These are phyloP conservation scores for Amphirosellinia nigrospora DNA, from an alignment of 495 filamentous ascomycete genomes.

Conservation along the genomic window DNA sequence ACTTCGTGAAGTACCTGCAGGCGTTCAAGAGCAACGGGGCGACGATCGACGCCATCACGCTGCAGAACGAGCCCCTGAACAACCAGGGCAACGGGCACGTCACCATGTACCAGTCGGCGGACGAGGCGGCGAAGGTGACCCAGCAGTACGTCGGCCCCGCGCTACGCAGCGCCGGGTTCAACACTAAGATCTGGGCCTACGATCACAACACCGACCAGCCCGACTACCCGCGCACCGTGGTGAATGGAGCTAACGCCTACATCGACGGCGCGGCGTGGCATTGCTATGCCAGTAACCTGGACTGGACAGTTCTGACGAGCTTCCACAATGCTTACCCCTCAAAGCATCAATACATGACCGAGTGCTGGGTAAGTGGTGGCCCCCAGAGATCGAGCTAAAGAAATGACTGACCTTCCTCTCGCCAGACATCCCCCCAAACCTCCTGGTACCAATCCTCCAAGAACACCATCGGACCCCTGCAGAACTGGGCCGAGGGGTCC, in stretches of 20 bases:
- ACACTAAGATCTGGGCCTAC: conserved; percentile 59
- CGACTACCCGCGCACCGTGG: conserved; percentile 56
- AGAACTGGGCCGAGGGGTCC: conserved; percentile 62
- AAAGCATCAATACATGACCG: conserved; percentile 63
- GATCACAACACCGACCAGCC: conserved; percentile 62
- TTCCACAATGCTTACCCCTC: conserved; percentile 55
- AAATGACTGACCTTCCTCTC: not conserved
- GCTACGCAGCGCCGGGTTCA: conserved; percentile 46
- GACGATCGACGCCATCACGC: conserved; percentile 59
- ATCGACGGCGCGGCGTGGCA: conserved; percentile 61
- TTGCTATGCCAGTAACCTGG: conserved; percentile 55
- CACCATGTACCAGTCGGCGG: conserved; percentile 60
- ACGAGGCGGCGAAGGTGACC: conserved; percentile 55
- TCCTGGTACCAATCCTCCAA: conserved; percentile 57
- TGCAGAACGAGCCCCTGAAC: conserved; percentile 65
- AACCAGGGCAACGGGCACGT: conserved; percentile 56
- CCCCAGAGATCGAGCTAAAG: no score
- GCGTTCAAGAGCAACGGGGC: conserved; percentile 52
- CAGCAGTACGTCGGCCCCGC: conserved; percentile 58
- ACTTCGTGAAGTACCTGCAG: conserved; percentile 64
- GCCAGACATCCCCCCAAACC: conserved; percentile 45
- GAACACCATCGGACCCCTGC: conserved; percentile 62
- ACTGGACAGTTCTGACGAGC: conserved; percentile 58
- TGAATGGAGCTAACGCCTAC: conserved; percentile 49
- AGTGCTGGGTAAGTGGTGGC: conserved; percentile 50